Base-by-base conservation (phyloP, 495 filamentous ascomycete genomes). In the Pseudevernia furfuracea region DNA sequence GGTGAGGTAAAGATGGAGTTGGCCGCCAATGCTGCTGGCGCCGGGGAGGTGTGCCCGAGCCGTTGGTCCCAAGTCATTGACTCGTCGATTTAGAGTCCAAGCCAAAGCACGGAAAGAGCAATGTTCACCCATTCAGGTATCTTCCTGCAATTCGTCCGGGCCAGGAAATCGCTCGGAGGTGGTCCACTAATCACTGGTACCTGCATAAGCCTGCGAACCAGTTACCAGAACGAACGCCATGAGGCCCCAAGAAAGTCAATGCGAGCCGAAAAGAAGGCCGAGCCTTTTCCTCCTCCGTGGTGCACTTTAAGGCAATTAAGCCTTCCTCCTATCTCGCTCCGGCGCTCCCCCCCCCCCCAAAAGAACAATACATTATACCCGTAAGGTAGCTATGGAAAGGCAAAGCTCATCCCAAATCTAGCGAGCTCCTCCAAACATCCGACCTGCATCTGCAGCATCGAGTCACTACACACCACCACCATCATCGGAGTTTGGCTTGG, bases 181-280 rank as follows among this genome's bases (percentile, higher is more conserved):
- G 12, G n/a, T n/a, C n/a, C n/a, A n/a, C n/a, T n/a, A n/a, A n/a
- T n/a, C n/a, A n/a, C n/a, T n/a, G n/a, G 48, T 52, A 52, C 48
- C 48, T 52, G 48, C 48, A 52, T 52, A 25, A 52, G 48, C 48
- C 11, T 52, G 25, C 15, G 48, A 52, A 52, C 23, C 41, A 44
- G 38, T 10, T 14, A 2, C 38, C 41, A 43, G 14, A 5, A 2
- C 41, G 2, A 43, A 43, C 14, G 41, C 41, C 41, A 43, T 19
- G 48, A 6, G 48, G 25, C 0, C 25, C 48, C 48, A 28, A 28
- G 48, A 30, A 52, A 52, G 48, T 52, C 48, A 52, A 52, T 30
- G 48, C 23, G 48, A 52, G 48, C 48, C 48, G n/a, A 52, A 52
- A 52, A 52, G 48, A 3, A 52, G 48, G 25, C 48, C 48, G 48